Conservation (phyloP, 805 yeast genomes). For the Yarrowia sp. region DNA sequence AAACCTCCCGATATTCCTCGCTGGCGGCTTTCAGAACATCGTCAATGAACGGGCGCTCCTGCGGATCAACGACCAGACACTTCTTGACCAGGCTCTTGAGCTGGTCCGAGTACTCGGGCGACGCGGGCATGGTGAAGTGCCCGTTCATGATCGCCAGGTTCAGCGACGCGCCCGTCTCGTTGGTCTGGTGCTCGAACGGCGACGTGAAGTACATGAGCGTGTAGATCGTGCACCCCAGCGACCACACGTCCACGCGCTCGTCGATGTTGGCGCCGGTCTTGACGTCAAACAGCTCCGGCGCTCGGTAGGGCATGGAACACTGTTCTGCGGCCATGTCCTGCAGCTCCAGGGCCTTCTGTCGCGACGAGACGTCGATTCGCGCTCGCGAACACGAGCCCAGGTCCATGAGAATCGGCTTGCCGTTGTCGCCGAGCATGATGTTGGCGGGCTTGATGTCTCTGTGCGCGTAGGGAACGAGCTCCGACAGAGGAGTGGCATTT, state of each 20-base stretch:
- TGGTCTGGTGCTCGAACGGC: slow-evolving; percentile 84
- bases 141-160: slow-evolving; percentile 73
- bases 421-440: slow-evolving; percentile 72
- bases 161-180: slow-evolving; percentile 77
- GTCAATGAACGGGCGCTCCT: slow-evolving; percentile 61
- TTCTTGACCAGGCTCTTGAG: slow-evolving; percentile 54
- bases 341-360: slow-evolving; percentile 69
- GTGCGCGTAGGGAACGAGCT: slow-evolving; percentile 72
- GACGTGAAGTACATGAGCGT: slow-evolving; percentile 73
- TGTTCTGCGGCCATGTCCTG: slow-evolving; percentile 83
- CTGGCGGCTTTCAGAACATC: slow-evolving; percentile 26
- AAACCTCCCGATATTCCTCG: slow-evolving; percentile 16
- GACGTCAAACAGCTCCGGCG: slow-evolving; percentile 85
- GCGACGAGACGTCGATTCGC: slow-evolving; percentile 49
- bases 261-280: slow-evolving; percentile 61
- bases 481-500: slow-evolving; percentile 52
- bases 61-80: slow-evolving; percentile 65
- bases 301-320: slow-evolving; percentile 81
- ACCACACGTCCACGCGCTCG: slow-evolving; percentile 86
- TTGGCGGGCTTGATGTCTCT: slow-evolving; percentile 88
- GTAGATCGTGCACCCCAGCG: slow-evolving; percentile 80
- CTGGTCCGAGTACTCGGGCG: slow-evolving; percentile 52
- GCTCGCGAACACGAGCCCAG: slow-evolving; percentile 78
- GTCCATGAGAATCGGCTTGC: slow-evolving; percentile 77
- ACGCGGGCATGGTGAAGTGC: slow-evolving; percentile 55